Evolutionary conservation across 495 filamentous ascomycete genomes (phyloP).

Genomic region (Penicillium flavigenum): DNA sequence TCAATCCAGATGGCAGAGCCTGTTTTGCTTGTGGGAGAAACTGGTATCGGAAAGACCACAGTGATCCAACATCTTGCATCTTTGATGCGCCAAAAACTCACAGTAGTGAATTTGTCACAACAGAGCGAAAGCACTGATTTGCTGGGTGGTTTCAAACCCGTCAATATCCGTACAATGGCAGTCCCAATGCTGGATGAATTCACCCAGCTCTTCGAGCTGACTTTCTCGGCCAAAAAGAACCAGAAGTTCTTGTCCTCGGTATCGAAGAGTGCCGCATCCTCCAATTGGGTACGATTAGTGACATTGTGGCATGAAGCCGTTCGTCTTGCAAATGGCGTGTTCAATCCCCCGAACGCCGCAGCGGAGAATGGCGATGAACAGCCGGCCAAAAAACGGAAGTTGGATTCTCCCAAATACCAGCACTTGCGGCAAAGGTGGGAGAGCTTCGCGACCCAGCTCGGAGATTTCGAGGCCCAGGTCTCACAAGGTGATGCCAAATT

Average conservation of each 20-base stretch:
- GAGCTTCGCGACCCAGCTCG: conserved; percentile 70
- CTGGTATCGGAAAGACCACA: conserved; percentile 96
- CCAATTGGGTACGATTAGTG: conserved; percentile 79
- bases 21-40: conserved; percentile 91
- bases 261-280: conserved; percentile 71
- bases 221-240: conserved; percentile 84
- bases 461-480: conserved; percentile 77
- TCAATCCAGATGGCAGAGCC: conserved; percentile 83
- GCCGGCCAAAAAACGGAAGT: conserved; percentile 76
- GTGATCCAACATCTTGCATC: conserved; percentile 90
- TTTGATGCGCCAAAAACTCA: conserved; percentile 75
- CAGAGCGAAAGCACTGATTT: conserved; percentile 95
- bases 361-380: conserved; percentile 53
- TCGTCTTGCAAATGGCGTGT: conserved; percentile 74
- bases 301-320: conserved; percentile 87
- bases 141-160: conserved; percentile 92
- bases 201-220: conserved; percentile 79
- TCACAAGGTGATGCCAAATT: conserved; percentile 76
- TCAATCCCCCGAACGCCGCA: conserved; percentile 43
- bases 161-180: conserved; percentile 82
- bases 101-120: conserved; percentile 92
- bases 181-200: conserved; percentile 93
- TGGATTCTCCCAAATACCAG: conserved; percentile 66
- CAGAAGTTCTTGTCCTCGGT: conserved; percentile 78
- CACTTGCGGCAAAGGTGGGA: conserved; percentile 75